Conservation (phyloP, 2,329 filamentous ascomycete genomes). For the Penicillium brasilianum region DNA sequence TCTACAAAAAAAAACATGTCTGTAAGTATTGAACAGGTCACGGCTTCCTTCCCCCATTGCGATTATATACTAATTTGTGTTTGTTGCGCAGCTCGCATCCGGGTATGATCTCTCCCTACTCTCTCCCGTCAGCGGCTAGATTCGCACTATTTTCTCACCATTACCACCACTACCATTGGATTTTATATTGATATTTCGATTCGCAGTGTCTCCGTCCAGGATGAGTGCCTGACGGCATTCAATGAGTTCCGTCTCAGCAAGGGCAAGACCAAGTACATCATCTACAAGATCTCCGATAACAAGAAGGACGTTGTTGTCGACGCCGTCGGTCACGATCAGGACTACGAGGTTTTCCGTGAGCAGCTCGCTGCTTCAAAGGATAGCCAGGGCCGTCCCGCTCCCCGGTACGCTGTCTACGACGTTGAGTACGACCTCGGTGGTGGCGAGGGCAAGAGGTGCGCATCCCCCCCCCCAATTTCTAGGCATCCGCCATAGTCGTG, state of each 20-base stretch:
- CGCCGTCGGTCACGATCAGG: constrained; percentile 48
- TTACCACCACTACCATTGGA: background rate
- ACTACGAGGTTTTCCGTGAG: constrained; percentile 55
- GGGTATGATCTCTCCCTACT: constrained; percentile 33
- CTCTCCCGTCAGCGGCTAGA: background rate
- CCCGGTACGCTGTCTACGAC: constrained; percentile 57
- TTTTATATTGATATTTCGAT: constrained; percentile 27
- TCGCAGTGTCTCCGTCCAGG: constrained; percentile 51
- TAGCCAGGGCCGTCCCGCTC: constrained; percentile 49
- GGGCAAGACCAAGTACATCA: constrained; percentile 55
- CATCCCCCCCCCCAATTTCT: constrained; percentile 2
- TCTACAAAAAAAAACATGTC: constrained; percentile 40
- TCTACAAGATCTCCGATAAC: constrained; percentile 58
- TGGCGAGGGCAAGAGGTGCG: constrained; percentile 56
- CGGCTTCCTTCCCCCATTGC: background rate
- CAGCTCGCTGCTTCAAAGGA: constrained; percentile 52
- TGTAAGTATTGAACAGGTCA: constrained; percentile 32
- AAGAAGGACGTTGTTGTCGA: constrained; percentile 57
- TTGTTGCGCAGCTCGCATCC: constrained; percentile 40
- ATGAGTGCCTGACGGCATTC: constrained; percentile 54
- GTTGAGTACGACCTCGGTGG: constrained; percentile 55
- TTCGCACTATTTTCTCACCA: constrained; percentile 1
- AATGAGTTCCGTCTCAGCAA: constrained; percentile 54
- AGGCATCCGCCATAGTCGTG: background rate
- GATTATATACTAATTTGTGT: constrained; percentile 14